These are phyloP conservation scores for Bipolaris bicolor DNA, from an alignment of 2,329 filamentous ascomycete genomes.

Conservation along the genomic window DNA sequence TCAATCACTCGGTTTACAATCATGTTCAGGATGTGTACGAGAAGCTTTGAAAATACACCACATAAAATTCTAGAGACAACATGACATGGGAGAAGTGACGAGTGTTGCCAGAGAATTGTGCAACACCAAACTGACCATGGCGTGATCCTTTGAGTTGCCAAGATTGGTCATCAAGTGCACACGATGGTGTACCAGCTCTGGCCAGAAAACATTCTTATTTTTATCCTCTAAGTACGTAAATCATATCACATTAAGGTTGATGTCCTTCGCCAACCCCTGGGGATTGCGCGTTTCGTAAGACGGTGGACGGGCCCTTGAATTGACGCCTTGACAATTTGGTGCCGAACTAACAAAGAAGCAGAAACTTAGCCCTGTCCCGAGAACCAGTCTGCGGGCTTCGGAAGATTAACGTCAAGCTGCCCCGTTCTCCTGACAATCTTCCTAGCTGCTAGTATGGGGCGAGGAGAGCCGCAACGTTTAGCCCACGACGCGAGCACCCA, in stretches of 20 bases:
- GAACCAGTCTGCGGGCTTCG: slow-evolving; percentile 5
- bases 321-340: neutral
- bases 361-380: neutral
- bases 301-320: neutral
- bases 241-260: neutral
- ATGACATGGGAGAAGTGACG: neutral
- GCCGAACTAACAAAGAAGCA: neutral
- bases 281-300: neutral
- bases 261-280: neutral
- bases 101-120: neutral
- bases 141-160: neutral
- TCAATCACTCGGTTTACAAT: neutral
- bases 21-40: neutral
- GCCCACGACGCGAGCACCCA: slow-evolving; percentile 40
- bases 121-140: neutral
- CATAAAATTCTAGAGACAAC: neutral
- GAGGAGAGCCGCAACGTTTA: slow-evolving; percentile 9
- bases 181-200: neutral
- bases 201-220: neutral
- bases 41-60: neutral
- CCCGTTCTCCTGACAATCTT: slow-evolving; percentile 3
- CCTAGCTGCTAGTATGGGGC: neutral
- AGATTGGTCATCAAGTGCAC: neutral
- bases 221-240: neutral
- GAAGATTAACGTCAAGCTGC: neutral